Base-by-base conservation (phyloP, 306 rosid genomes). In the Cucumis cinereus region DNA sequence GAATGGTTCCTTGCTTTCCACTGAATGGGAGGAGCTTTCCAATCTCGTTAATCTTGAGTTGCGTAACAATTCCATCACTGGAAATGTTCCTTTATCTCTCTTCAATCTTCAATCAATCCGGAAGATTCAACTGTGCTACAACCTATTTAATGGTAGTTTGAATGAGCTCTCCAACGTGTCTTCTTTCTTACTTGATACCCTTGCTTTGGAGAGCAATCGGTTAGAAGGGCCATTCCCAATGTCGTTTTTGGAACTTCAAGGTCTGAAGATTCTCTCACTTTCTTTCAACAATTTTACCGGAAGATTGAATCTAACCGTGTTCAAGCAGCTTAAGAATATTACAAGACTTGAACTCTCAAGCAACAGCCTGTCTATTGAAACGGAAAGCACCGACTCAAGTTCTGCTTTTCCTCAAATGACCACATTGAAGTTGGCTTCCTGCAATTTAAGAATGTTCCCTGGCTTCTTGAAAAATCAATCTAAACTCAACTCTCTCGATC, bases 181-280 rank as follows among this genome's bases (percentile, higher is more conserved):
- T 59, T 33, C 81, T 4, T 64, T 61, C 30, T 22, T 6, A 6
- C 64, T 89, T 55, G 62, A 86, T 22, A 82, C 88, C 68, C 68
- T 90, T 4, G 92, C 86, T 76, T 78, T 92, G 77, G 80, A 87
- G 5, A 77, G 77, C 80, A 92, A 92, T 61, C 38, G 72, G 1
- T 75, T 90, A 55, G 81, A 80, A 54, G 93, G 98, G 26, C 58
- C 77, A 0, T 59, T 91, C 77, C 90, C 87, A 0, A 0, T 0
- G 45, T 77, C 60, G 26, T 16, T 86, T 73, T 82, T 80, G 13
- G 1, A 69, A 4, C 76, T 92, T n/a, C 23, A 0, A 0, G 47
- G 14, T 7, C 89, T 87, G 0, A 64, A 1, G 0, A 16, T 28
- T 28, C 87, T 89, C 50, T 13, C 10, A 16, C 73, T 89, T 4